Evolutionary conservation across 352 stramenopile species (phyloP), one percentile per base, ranked within the genome.

Genomic region (Globisporangium polare): DNA sequence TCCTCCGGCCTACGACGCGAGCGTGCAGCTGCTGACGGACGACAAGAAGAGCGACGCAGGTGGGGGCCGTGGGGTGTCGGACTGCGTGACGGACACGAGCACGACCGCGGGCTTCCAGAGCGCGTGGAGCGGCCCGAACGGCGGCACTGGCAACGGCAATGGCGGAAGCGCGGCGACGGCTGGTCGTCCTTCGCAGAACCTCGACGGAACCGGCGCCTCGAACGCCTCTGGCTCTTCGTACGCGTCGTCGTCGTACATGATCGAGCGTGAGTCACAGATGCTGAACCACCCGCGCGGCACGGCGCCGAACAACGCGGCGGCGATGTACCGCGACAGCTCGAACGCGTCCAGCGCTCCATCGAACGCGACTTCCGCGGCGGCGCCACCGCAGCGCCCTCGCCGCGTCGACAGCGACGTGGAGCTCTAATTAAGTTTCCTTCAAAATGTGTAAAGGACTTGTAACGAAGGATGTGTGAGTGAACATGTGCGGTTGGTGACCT

Each of bases 321-420:
- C 27, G 22, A 59, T 62, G 60, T 39, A 58, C 24, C 58, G 60
- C 55, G 31, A 47, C 49, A 58, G 60, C 60, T 75, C 66, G 37
- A 42, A 46, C 65, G 46, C 39, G 33, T 45, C 60, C 24, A 72
- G 68, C 31, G 41, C 31, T 10, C 57, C 41, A 26, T 42, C 62
- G 8, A 55, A 60, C 18, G 18, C 33, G 42, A 29, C 43, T 31
- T 26, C 33, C 41, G 54, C 57, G 18, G 39, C 57, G 29, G 29
- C 3, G 29, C 29, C 29, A 15, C 24, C 47, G 12, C 31, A 53
- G 9, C 75, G 68, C 15, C 63, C 54, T 42, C 72, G 74, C 43
- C 75, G 76, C 13, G 66, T 87, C 10, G 80, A 87, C 59, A 90
- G 78, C 58, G 80, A 90, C 39, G 66, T 89, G 35, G 80, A 89